Evolutionary conservation across 176 grass and related monocot genomes (phyloP).

Genomic region (Carex kokanica): DNA sequence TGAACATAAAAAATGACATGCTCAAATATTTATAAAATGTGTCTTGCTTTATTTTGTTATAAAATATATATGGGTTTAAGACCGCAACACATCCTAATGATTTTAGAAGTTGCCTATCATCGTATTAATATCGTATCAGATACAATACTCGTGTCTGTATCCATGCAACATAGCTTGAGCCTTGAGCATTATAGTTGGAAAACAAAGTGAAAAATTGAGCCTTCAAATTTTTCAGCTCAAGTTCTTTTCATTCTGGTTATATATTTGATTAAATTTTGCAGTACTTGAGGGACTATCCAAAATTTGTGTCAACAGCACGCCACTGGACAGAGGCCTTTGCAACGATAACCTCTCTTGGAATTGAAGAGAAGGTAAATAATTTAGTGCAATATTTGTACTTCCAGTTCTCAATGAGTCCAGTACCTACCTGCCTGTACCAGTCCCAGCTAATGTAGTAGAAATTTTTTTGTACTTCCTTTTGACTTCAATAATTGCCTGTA

Average conservation of each 20-base stretch:
- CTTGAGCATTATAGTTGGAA: neutral
- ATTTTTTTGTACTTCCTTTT: neutral
- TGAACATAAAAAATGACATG: neutral
- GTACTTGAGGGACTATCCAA: slow-evolving; percentile 65
- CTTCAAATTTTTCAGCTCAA: neutral
- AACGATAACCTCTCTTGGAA: slow-evolving; percentile 59
- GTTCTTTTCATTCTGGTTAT: neutral
- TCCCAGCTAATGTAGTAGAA: neutral
- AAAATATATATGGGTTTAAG: neutral
- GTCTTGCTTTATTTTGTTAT: neutral
- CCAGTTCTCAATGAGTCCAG: neutral
- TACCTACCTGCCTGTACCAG: neutral
- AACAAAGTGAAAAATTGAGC: neutral
- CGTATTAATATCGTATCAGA: neutral
- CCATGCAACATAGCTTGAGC: neutral
- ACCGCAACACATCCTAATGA: neutral
- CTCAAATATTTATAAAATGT: neutral
- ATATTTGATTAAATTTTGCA: slow-evolving; percentile 30
- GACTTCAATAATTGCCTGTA: neutral
- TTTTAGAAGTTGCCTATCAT: neutral
- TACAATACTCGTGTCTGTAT: neutral
- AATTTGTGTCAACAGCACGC: slow-evolving; percentile 71
- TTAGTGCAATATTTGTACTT: neutral
- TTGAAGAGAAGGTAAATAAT: slow-evolving; percentile 83
- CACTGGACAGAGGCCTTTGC: slow-evolving; percentile 97